Evolutionary conservation across 352 stramenopile species (phyloP).

Genomic region (Phytophthora citricola): DNA sequence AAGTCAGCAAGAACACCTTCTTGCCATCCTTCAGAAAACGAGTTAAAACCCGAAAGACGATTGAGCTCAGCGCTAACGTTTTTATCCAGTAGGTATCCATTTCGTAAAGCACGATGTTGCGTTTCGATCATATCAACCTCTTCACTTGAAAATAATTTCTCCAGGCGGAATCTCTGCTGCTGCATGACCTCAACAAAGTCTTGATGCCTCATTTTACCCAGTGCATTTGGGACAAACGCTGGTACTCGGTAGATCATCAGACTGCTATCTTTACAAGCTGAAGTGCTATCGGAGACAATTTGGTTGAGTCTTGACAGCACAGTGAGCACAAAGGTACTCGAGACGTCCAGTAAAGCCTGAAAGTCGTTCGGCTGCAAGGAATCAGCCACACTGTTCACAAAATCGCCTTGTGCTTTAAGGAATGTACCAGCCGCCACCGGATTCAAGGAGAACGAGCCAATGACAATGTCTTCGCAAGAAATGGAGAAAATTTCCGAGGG

Average conservation of each 20-base stretch:
- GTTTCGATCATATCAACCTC: conserved; percentile 28
- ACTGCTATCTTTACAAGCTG: not conserved
- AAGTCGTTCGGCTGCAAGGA: conserved; percentile 11
- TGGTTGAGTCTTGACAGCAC: conserved; percentile 27
- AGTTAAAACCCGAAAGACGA: conserved; percentile 7
- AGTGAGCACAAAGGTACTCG: conserved; percentile 31
- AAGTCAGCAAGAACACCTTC: conserved; percentile 20
- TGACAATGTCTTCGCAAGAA: conserved; percentile 35
- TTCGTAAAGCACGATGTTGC: conserved; percentile 33
- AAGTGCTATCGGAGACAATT: conserved; percentile 14
- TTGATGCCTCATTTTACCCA: conserved; percentile 34
- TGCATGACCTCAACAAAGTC: conserved; percentile 29
- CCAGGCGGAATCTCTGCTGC: conserved; percentile 20
- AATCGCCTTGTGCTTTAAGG: conserved; percentile 28
- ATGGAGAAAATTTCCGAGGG: conserved; percentile 30
- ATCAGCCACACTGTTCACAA: conserved; percentile 15
- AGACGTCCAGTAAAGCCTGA: conserved; percentile 20
- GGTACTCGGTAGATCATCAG: conserved; percentile 3
- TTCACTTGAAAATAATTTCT: conserved; percentile 25
- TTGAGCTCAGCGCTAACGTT: conserved; percentile 25
- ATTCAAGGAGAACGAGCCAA: conserved; percentile 30
- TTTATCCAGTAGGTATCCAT: conserved; percentile 30
- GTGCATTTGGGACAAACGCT: conserved; percentile 17
- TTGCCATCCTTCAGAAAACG: conserved; percentile 27
- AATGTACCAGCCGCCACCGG: conserved; percentile 21